These are phyloP conservation scores for Penicillium paradoxum DNA, from an alignment of 495 filamentous ascomycete genomes.

Conservation along the genomic window DNA sequence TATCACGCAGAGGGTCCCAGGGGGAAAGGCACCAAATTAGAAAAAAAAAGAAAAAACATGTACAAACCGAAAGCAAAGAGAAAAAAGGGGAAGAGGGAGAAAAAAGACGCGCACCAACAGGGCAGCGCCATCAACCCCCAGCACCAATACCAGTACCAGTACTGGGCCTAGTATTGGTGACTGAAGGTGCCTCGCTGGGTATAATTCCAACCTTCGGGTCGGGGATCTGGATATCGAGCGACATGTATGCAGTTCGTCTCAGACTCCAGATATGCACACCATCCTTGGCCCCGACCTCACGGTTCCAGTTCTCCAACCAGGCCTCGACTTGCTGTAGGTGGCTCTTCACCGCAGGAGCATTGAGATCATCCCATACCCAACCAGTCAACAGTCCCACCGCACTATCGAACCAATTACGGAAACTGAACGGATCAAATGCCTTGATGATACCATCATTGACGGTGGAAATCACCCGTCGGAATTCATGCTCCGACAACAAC, in stretches of 20 bases:
- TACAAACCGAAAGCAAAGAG: conserved; percentile 7
- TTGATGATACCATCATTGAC: conserved; percentile 67
- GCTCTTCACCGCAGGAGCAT: conserved; percentile 65
- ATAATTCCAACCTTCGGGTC: conserved; percentile 65
- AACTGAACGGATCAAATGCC: conserved; percentile 68
- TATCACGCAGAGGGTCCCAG: conserved; percentile 26
- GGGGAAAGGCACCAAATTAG: conserved; percentile 16
- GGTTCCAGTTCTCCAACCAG: conserved; percentile 80
- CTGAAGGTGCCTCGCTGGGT: conserved; percentile 35
- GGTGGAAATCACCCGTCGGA: conserved; percentile 69
- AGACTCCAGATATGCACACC: conserved; percentile 70
- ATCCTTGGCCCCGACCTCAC: conserved; percentile 50
- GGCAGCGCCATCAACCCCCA: conserved; percentile 10
- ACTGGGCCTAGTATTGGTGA: conserved; percentile 37
- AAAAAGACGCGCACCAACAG: background rate
- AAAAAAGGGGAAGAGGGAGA: conserved; percentile 9
- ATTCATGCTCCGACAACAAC: conserved; percentile 72
- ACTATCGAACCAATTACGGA: conserved; percentile 69
- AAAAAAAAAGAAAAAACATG: too few relatives aligned
- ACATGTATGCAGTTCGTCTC: conserved; percentile 82
- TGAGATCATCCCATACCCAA: conserved; percentile 92
- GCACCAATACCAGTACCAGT: conserved; percentile 31
- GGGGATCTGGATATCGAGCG: conserved; percentile 79
- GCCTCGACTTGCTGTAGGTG: conserved; percentile 60
- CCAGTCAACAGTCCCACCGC: conserved; percentile 73